These are phyloP conservation scores for Saccharomyces hybrid DNA, from an alignment of 1,139 yeast species.

Conservation along the genomic window DNA sequence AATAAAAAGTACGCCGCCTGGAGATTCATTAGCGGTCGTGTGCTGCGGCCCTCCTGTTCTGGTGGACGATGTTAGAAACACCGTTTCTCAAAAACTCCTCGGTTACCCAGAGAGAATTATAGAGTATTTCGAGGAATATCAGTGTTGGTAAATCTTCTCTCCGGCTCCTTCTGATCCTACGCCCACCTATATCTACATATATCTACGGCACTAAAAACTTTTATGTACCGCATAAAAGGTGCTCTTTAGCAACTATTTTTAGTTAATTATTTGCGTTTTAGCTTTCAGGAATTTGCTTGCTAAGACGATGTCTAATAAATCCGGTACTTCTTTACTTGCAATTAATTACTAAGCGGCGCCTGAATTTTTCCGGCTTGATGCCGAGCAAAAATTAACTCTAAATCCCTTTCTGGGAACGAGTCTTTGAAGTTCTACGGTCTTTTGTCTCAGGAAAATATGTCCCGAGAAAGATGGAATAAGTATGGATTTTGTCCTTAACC, in stretches of 20 bases:
- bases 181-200: no score
- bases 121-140: constrained; percentile 25
- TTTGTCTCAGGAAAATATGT: neutral
- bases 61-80: constrained; percentile 44
- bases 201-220: neutral
- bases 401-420: neutral
- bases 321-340: neutral
- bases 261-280: no score
- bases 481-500: neutral
- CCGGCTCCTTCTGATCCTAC: neutral
- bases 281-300: neutral
- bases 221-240: neutral
- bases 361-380: neutral
- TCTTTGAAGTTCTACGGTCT: neutral
- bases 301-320: neutral
- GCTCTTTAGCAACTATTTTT: neutral
- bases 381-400: neutral
- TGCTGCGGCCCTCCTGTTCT: constrained; percentile 46
- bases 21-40: constrained; percentile 37
- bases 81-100: constrained; percentile 25
- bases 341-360: neutral
- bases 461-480: neutral
- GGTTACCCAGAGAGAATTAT: constrained; percentile 12
- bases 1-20: neutral
- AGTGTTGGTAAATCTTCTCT: constrained; percentile 17